Evolutionary conservation across 495 filamentous ascomycete genomes (phyloP).

Genomic region (Podospora didyma): DNA sequence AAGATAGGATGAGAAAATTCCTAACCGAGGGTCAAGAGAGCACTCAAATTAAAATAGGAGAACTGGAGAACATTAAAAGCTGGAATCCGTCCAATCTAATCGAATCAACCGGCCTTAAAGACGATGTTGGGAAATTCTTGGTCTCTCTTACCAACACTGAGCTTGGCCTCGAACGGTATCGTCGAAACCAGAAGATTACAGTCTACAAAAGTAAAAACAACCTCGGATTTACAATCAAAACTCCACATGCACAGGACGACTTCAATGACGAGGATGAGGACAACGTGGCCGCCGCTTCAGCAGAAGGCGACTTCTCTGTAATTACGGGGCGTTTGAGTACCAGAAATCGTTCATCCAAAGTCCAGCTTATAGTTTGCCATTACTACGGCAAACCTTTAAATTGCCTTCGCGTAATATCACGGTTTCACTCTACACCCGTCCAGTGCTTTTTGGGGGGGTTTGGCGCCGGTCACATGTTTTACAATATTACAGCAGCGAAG

Average conservation of each 20-base stretch:
- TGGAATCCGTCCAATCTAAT: neutral
- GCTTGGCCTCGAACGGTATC: neutral
- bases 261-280: neutral
- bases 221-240: neutral
- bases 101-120: neutral
- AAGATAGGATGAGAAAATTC: neutral
- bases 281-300: neutral
- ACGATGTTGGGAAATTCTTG: neutral
- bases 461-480: conserved; percentile 1
- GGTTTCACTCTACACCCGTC: conserved; percentile 6
- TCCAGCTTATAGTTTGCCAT: conserved; percentile 4
- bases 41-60: neutral
- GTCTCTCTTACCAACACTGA: neutral
- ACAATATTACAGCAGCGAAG: neutral
- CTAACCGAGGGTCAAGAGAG: neutral
- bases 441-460: conserved; percentile 1
- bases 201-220: neutral
- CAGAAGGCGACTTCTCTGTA: neutral
- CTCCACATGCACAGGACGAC: neutral
- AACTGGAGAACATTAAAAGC: neutral
- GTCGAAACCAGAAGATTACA: neutral
- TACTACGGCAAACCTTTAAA: neutral
- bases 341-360: neutral
- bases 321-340: neutral
- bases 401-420: conserved; percentile 1